Percentiles rank a stretch among this genome's conserved stretches.
These are phyloP conservation scores for Pyrenophora seminiperda DNA, from an alignment of 2,329 filamentous ascomycete species.

Conservation along the genomic window DNA sequence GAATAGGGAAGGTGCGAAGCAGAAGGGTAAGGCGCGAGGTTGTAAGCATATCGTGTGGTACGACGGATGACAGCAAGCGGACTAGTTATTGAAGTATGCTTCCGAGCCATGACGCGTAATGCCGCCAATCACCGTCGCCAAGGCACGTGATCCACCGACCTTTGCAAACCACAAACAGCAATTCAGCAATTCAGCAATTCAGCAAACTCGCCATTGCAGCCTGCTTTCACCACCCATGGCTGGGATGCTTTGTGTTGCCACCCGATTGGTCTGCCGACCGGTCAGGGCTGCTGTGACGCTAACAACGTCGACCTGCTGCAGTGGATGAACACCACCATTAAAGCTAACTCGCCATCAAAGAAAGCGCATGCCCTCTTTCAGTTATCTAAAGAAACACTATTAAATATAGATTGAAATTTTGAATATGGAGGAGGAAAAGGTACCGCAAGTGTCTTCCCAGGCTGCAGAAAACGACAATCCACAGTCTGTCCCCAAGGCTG, in stretches of 20 bases:
- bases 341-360: too few relatives aligned
- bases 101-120: slow-evolving; percentile 23
- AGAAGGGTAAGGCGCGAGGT: neutral
- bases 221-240: neutral
- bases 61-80: neutral
- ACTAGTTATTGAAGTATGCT: neutral
- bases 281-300: too few relatives aligned
- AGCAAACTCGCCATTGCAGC: neutral
- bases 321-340: too few relatives aligned
- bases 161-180: slow-evolving; percentile 1
- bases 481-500: too few relatives aligned
- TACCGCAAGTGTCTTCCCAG: too few relatives aligned
- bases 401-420: too few relatives aligned
- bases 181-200: neutral
- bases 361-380: too few relatives aligned
- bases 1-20: slow-evolving; percentile 4
- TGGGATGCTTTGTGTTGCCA: neutral
- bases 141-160: slow-evolving; percentile 13
- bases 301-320: too few relatives aligned
- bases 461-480: too few relatives aligned
- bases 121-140: slow-evolving; percentile 15
- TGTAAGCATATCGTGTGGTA: slow-evolving; percentile 3
- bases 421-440: too few relatives aligned
- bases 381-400: too few relatives aligned
- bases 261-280: neutral